phyloP scores from a whole-genome alignment of 1,284 basidiomycete species.

The Cutaneotrichosporon sp. region DNA sequence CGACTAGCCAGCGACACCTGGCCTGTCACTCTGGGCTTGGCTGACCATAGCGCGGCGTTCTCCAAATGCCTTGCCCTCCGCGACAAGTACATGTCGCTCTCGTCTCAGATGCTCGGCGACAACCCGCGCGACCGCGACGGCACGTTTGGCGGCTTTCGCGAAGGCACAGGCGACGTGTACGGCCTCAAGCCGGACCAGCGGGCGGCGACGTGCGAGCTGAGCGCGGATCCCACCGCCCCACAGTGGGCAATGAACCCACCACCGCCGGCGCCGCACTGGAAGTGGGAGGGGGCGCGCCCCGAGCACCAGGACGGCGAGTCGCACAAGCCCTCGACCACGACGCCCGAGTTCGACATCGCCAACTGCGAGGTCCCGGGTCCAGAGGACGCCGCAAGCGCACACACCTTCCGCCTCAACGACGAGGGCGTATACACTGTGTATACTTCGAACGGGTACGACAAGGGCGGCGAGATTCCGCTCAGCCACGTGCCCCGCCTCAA shows the following conservation, averaged over 20 bases:
- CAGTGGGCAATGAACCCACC: conserved; percentile 83
- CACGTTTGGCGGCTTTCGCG: conserved; percentile 64
- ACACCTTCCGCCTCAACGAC: conserved; percentile 73
- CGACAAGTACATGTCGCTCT: conserved; percentile 86
- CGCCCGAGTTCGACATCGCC: conserved; percentile 57
- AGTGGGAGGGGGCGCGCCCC: conserved; percentile 59
- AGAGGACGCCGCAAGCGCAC: conserved; percentile 42
- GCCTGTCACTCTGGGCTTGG: not conserved
- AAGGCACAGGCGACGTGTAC: conserved; percentile 62
- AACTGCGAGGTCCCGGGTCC: conserved; percentile 70
- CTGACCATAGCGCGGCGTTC: conserved; percentile 57
- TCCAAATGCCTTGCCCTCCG: conserved; percentile 80
- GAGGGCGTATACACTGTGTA: conserved; percentile 87
- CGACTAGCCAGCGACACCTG: not conserved
- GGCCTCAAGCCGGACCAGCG: conserved; percentile 67
- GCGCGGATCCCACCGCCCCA: conserved; percentile 7
- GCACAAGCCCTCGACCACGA: conserved; percentile 22
- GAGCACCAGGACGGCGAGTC: conserved; percentile 36
- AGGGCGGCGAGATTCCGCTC: conserved; percentile 55
- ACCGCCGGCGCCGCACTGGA: conserved; percentile 92
- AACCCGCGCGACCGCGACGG: conserved; percentile 88
- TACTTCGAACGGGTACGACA: conserved; percentile 17
- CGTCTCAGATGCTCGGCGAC: conserved; percentile 84
- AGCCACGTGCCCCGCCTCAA: conserved; percentile 82
- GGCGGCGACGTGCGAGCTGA: conserved; percentile 37